Evolutionary conservation across 169 alveolate species (phyloP).

Genomic region (Perkinsus olseni): DNA sequence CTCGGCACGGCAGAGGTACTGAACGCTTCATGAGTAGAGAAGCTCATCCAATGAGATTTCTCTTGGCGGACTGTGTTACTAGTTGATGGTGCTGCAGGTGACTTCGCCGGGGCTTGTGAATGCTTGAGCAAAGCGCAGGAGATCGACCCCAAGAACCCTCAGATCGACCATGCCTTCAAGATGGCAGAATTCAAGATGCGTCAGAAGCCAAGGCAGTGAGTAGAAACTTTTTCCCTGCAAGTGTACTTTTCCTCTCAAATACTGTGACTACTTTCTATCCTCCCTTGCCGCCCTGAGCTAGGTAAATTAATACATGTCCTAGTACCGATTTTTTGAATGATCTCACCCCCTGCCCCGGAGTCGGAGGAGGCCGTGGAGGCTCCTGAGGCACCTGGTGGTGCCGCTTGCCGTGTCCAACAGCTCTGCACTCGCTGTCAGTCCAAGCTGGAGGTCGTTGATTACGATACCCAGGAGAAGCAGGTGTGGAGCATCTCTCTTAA

Average conservation of each 20-base stretch:
- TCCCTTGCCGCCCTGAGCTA: not conserved
- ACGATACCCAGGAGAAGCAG: not conserved
- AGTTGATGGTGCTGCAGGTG: too few relatives aligned
- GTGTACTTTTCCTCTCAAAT: too few relatives aligned
- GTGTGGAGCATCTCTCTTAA: too few relatives aligned
- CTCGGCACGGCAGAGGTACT: not conserved
- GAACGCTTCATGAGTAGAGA: too few relatives aligned
- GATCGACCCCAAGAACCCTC: not conserved
- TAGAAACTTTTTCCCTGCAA: too few relatives aligned
- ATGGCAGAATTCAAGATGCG: not conserved
- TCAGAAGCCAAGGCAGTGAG: not conserved
- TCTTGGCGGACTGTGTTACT: too few relatives aligned
- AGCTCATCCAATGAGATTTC: too few relatives aligned
- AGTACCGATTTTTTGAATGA: too few relatives aligned
- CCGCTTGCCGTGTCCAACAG: not conserved
- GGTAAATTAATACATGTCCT: not conserved
- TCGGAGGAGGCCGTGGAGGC: too few relatives aligned
- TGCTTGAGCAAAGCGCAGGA: not conserved
- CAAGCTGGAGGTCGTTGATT: not conserved
- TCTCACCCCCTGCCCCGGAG: too few relatives aligned
- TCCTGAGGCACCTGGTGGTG: too few relatives aligned
- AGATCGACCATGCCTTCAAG: not conserved
- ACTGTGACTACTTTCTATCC: not conserved
- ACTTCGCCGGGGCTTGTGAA: not conserved
- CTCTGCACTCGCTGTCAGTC: not conserved